These are phyloP conservation scores for Neofusicoccum parvum DNA, from an alignment of 2,329 filamentous ascomycete genomes.

Conservation along the genomic window DNA sequence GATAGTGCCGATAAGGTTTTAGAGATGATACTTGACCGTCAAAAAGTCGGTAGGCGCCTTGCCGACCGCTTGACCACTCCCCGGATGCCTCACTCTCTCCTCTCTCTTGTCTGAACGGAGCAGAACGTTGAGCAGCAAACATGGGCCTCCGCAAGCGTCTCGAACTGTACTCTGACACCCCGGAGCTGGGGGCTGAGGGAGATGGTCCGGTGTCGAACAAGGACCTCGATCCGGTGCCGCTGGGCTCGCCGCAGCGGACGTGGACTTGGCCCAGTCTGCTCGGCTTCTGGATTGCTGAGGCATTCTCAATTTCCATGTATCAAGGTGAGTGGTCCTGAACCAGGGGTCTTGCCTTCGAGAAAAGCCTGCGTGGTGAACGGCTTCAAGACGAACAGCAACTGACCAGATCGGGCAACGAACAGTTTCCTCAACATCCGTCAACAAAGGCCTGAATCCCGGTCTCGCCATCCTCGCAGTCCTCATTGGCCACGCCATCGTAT, in stretches of 20 bases:
- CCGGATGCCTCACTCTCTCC: background rate
- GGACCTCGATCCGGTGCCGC: conserved; percentile 24
- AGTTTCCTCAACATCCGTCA: conserved; percentile 25
- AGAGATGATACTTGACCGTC: background rate
- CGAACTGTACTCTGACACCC: conserved; percentile 19
- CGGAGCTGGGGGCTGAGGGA: conserved; percentile 1
- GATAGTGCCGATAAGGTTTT: conserved; percentile 1
- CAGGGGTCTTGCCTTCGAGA: no score
- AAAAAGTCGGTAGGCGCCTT: background rate
- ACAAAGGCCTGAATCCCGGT: conserved; percentile 27
- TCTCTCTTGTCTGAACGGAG: background rate
- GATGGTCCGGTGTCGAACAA: conserved; percentile 22
- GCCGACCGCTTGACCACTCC: background rate
- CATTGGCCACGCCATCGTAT: conserved; percentile 26
- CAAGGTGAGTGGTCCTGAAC: conserved; percentile 15
- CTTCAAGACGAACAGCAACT: background rate
- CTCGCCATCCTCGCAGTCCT: conserved; percentile 27
- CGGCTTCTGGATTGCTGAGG: conserved; percentile 28
- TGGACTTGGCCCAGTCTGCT: conserved; percentile 28
- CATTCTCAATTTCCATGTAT: conserved; percentile 27
- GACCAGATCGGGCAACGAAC: background rate
- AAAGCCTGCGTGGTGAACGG: background rate
- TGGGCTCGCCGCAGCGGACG: conserved; percentile 24
- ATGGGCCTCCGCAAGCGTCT: conserved; percentile 25
- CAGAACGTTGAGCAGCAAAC: background rate